Evolutionary conservation across 495 filamentous ascomycete genomes (phyloP), one percentile per base, ranked within the genome.

Genomic region (Penicillium samsonianum): DNA sequence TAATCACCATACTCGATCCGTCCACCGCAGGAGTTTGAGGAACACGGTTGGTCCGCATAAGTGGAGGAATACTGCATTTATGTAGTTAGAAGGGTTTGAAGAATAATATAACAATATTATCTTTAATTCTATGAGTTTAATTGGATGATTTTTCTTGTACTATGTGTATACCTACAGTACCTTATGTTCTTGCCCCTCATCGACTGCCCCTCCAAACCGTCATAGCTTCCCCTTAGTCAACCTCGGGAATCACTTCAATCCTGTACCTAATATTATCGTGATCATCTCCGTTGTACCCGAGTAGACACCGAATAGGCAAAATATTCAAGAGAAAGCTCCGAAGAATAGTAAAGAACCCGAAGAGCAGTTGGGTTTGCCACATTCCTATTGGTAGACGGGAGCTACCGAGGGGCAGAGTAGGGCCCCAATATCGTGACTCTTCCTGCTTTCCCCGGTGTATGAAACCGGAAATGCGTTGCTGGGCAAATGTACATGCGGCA

Each of bases 391-490:
- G 74, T 54, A 58, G 56, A 58, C 60, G 68, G 67, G 55, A 73
- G 67, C 59, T 71, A 65, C 63, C 66, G 73, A 73, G 70, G 68
- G 65, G 64, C 53, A 59, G 50, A 22, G 41, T 17, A 47, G 54
- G 28, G 5, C 20, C 49, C 52, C 70, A 68, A 77, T 75, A 77
- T 74, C 72, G 73, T 77, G 68, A 65, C 26, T 65, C 70, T 76
- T 69, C 76, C 76, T 79, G 76, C 67, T 76, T 78, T 76, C 67
- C 73, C 76, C 76, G 76, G 76, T 78, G 73, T 77, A 73, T 77
- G 74, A 78, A 78, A 79, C 72, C 73, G 74, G 76, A 77, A 76
- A 76, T 64, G 67, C 16, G 67, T 64, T 65, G 62, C 61, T 69
- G 64, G 62, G 63, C 59, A 68, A 57, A 53, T 64, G 59, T 57